These are phyloP conservation scores for Nannizzia gypsea DNA, from an alignment of 2,329 filamentous ascomycete genomes.

Conservation along the genomic window DNA sequence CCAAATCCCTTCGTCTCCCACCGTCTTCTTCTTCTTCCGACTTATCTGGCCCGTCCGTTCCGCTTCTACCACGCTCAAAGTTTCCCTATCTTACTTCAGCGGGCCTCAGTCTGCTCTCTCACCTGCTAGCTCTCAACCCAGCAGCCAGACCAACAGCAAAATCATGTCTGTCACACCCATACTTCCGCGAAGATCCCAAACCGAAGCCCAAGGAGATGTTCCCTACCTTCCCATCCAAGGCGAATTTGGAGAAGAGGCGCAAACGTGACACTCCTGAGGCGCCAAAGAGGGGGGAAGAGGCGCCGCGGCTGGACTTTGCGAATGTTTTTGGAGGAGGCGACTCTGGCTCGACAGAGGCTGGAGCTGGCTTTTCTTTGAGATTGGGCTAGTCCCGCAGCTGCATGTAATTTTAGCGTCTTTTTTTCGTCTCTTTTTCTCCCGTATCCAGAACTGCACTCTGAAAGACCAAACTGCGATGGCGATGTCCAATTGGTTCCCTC, in stretches of 20 bases:
- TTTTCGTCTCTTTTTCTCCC: no score
- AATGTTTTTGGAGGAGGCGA: conserved; percentile 55
- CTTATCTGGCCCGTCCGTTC: conserved; percentile 25
- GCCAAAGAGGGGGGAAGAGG: conserved; percentile 62
- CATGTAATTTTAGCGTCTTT: background rate
- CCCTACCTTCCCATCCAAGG: conserved; percentile 91
- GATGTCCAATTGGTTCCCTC: no score
- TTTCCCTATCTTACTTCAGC: conserved; percentile 73
- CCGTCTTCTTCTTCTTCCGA: conserved; percentile 14
- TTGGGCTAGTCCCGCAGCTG: conserved; percentile 35
- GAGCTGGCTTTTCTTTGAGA: conserved; percentile 48
- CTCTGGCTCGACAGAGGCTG: conserved; percentile 48
- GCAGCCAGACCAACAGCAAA: conserved; percentile 55
- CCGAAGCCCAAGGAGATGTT: conserved; percentile 89
- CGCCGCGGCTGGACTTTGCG: conserved; percentile 53
- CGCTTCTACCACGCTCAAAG: conserved; percentile 53
- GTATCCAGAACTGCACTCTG: no score
- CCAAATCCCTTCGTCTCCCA: conserved; percentile 63
- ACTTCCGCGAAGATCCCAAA: conserved; percentile 79
- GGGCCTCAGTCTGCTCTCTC: conserved; percentile 57
- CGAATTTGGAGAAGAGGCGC: conserved; percentile 73
- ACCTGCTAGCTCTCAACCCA: conserved; percentile 65
- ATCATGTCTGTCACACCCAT: conserved; percentile 65
- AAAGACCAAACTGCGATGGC: no score
- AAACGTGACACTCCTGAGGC: conserved; percentile 67